Percentiles rank a stretch among this genome's conserved stretches.
These are phyloP conservation scores for Emydomyces testavorans DNA, from an alignment of 2,329 filamentous ascomycete species.

Conservation along the genomic window DNA sequence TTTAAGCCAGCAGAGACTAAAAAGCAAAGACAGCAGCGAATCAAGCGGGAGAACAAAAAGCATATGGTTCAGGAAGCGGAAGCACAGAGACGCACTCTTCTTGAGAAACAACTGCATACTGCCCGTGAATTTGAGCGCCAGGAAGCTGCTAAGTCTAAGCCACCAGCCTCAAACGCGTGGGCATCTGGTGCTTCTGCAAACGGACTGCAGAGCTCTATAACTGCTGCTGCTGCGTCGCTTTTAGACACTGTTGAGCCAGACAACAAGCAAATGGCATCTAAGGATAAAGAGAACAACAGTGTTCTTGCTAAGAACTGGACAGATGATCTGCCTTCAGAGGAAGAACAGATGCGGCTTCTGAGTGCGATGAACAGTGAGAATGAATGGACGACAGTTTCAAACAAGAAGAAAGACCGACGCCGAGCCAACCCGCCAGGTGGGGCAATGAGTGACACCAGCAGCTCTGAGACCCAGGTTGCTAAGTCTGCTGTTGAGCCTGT, in stretches of 20 bases:
- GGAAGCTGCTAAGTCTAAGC: conserved; percentile 45
- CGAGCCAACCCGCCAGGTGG: conserved; percentile 33
- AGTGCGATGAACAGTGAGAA: conserved; percentile 39
- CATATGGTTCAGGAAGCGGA: conserved; percentile 64
- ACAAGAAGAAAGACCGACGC: conserved; percentile 47
- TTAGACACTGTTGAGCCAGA: conserved; percentile 35
- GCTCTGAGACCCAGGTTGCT: conserved; percentile 8
- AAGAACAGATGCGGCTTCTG: conserved; percentile 48
- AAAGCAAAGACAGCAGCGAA: conserved; percentile 88
- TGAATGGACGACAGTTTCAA: conserved; percentile 51
- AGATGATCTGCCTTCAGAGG: conserved; percentile 45
- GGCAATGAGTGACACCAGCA: conserved; percentile 34
- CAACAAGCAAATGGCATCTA: conserved; percentile 13
- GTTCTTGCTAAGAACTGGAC: conserved; percentile 32
- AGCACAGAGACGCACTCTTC: conserved; percentile 59
- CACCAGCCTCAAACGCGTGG: conserved; percentile 42
- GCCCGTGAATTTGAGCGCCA: conserved; percentile 78
- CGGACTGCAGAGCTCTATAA: conserved; percentile 17
- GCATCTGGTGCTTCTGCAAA: conserved; percentile 22
- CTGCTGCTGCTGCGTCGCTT: conserved; percentile 18
- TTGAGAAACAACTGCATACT: conserved; percentile 72
- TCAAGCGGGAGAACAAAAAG: conserved; percentile 76
- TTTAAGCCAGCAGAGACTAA: conserved; percentile 67
- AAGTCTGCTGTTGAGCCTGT: background rate
- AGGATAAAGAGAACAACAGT: conserved; percentile 8